Evolutionary conservation across 2,329 filamentous ascomycete genomes (phyloP), one percentile per base, ranked within the genome.

Genomic region (Mycocentrospora acerina): DNA sequence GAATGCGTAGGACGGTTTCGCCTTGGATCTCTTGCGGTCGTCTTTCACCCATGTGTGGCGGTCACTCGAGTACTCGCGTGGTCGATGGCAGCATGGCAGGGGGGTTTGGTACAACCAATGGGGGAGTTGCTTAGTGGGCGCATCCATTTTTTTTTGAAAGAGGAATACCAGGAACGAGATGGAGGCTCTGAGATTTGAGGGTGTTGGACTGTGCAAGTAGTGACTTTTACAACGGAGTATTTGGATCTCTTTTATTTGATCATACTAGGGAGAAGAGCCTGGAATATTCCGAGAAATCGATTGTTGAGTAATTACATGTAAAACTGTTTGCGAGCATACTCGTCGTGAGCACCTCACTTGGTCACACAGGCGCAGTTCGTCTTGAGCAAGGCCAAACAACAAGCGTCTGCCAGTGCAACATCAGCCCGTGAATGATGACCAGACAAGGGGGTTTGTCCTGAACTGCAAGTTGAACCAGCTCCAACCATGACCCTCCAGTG

Each of bases 1-100:
- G 41, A 65, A 71, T 54, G 69, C 68, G 32, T 71, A 66, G 15
- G 46, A 45, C n/a, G 64, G 55, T 37, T 65, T 67, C 10, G 65
- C 51, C 2, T 42, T 32, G 7, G 38, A 46, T 10, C 45, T 44
- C 15, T 33, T 52, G 7, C 51, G 37, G 3, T 52, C 53, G 7
- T 56, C 44, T 36, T 65, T 57, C 24, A 52, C 40, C 60, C 63
- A 66, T 29, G 49, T 56, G 24, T 33, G 40, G 6, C 25, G 43
- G 24, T 43, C 38, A 30, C 31, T 43, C 35, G 37, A 29, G 34
- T 56, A 62, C 36, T 58, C 47, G 9, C 59, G 55, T 46, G 54
- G 47, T 13, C 40, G 43, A 13, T 40, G 34, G 27, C 41, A 40
- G 50, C 43, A 15, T 53, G 43, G 12, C 32, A 7, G n/a, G 22